A percentile compares a stretch with the other conserved stretches of the same genome.
Evolutionary conservation across 2,329 filamentous ascomycete genomes (phyloP).

Genomic region (Myotisia sp.): DNA sequence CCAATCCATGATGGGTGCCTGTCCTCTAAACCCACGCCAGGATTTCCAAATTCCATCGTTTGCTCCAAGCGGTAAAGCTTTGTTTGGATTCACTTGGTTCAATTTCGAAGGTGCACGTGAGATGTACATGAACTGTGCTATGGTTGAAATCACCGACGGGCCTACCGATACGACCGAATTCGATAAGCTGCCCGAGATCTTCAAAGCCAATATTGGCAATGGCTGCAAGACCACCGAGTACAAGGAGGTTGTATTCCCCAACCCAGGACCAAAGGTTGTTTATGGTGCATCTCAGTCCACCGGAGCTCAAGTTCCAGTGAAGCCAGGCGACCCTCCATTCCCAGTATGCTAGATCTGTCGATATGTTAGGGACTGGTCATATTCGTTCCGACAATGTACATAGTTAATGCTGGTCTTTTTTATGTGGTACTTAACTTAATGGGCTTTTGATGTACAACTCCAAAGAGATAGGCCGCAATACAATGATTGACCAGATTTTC

Average conservation of each 20-base stretch:
- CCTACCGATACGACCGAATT: background rate
- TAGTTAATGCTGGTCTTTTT: too few relatives aligned
- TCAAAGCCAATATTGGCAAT: constrained; percentile 6
- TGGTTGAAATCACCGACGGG: constrained; percentile 12
- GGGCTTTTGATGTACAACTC: too few relatives aligned
- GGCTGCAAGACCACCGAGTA: constrained; percentile 4
- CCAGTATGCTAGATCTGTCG: too few relatives aligned
- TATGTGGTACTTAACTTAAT: too few relatives aligned
- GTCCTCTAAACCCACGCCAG: constrained; percentile 40
- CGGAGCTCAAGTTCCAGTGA: background rate
- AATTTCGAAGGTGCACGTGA: constrained; percentile 41
- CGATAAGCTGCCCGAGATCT: constrained; percentile 4
- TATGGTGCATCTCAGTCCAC: background rate
- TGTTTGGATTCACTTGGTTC: constrained; percentile 67
- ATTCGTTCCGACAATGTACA: too few relatives aligned
- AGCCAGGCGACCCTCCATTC: background rate
- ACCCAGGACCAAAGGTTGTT: background rate
- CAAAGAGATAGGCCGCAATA: too few relatives aligned
- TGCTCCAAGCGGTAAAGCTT: constrained; percentile 44
- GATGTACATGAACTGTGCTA: constrained; percentile 69
- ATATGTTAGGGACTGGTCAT: too few relatives aligned
- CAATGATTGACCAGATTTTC: too few relatives aligned
- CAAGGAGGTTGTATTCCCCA: constrained; percentile 1
- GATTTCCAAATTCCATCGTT: constrained; percentile 53
- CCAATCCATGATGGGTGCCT: constrained; percentile 46